phyloP scores from a whole-genome alignment of 2,329 filamentous ascomycete genomes.

The Paradendryphiella salina region DNA sequence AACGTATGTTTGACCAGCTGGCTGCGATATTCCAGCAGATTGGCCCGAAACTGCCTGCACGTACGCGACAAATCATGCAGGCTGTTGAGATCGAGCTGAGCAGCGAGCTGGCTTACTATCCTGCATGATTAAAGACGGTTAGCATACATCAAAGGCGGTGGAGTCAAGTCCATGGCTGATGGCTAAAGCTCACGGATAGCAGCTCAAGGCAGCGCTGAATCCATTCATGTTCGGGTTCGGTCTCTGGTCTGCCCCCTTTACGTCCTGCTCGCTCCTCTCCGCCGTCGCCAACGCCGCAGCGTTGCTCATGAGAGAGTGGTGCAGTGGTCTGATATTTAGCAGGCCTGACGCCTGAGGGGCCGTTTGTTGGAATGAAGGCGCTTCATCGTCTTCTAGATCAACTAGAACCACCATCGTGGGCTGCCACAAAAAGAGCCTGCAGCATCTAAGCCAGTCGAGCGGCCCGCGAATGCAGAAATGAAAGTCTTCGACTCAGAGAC shows the following conservation, averaged over 20 bases:
- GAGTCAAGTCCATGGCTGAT: conserved; percentile 35
- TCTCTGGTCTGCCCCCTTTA: conserved; percentile 35
- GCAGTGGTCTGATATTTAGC: conserved; percentile 32
- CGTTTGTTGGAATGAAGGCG: conserved; percentile 22
- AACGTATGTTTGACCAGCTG: conserved; percentile 75
- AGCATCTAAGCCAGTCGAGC: conserved; percentile 36
- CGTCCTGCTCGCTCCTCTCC: conserved; percentile 9
- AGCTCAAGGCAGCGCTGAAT: conserved; percentile 65
- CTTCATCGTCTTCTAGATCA: conserved; percentile 50
- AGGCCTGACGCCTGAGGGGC: conserved; percentile 27
- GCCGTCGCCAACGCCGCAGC: conserved; percentile 2
- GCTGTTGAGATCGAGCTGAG: conserved; percentile 81
- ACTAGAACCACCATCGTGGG: conserved; percentile 51
- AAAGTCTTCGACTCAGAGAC: conserved; percentile 3
- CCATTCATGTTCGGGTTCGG: conserved; percentile 60
- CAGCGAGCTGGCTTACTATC: conserved; percentile 74
- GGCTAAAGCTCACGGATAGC: conserved; percentile 65
- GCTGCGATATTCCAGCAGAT: conserved; percentile 75
- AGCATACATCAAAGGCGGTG: conserved; percentile 33
- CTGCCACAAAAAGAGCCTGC: conserved; percentile 14
- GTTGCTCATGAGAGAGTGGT: conserved; percentile 26
- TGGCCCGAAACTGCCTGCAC: conserved; percentile 76
- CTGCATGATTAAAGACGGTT: conserved; percentile 54
- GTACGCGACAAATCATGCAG: conserved; percentile 81
- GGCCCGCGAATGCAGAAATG: conserved; percentile 8